Conservation (phyloP, 1,284 basidiomycete species). For the Sanghuangporus baumii region DNA sequence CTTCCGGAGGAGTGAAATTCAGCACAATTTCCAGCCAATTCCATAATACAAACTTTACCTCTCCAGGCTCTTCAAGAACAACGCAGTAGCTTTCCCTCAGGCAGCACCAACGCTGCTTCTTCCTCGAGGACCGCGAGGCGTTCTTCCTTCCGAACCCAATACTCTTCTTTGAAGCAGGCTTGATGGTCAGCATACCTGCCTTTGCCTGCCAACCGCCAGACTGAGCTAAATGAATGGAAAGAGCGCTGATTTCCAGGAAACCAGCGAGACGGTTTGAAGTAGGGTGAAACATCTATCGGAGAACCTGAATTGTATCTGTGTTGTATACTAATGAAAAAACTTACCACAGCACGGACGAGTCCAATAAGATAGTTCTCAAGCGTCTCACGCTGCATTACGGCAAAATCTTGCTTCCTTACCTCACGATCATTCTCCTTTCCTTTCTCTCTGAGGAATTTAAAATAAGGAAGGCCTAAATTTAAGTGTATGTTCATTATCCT, state of each 20-base stretch:
- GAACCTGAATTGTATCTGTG: constrained; percentile 1
- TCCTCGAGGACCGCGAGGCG: constrained; percentile 61
- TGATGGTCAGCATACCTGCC: constrained; percentile 76
- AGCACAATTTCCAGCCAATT: constrained; percentile 1
- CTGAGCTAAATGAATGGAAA: constrained; percentile 81
- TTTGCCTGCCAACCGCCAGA: constrained; percentile 85
- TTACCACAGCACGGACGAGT: constrained; percentile 84
- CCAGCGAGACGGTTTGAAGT: constrained; percentile 87
- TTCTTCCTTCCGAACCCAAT: constrained; percentile 59
- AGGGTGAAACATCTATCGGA: constrained; percentile 92
- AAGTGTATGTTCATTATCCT: neutral
- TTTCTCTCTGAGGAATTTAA: constrained; percentile 73
- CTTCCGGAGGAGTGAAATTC: constrained; percentile 31
- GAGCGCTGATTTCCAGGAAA: constrained; percentile 93
- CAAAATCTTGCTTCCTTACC: constrained; percentile 68
- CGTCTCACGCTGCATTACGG: constrained; percentile 72
- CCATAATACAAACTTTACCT: constrained; percentile 44
- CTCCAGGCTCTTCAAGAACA: constrained; percentile 82
- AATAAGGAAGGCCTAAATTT: constrained; percentile 71
- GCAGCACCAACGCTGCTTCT: constrained; percentile 86
- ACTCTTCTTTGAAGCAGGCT: constrained; percentile 42
- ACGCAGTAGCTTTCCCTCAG: constrained; percentile 93
- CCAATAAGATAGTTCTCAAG: constrained; percentile 88
- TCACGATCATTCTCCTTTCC: constrained; percentile 43
- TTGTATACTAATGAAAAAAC: constrained; percentile 26